phyloP scores from a whole-genome alignment of 73 alveolate species.

The Blepharisma stoltei region DNA sequence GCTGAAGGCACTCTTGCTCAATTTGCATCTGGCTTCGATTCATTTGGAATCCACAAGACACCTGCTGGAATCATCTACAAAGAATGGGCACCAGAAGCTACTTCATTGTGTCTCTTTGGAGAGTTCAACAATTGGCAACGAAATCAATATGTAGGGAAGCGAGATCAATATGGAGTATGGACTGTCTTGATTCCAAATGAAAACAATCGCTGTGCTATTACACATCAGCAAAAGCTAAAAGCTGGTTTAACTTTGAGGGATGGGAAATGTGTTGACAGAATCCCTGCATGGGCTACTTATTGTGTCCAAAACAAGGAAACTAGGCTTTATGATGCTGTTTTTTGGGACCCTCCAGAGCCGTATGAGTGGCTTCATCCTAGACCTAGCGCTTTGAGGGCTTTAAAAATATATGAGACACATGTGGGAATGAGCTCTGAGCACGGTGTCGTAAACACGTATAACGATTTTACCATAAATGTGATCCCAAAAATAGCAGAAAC shows the following conservation, averaged over 20 bases:
- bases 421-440: slow-evolving; percentile 96
- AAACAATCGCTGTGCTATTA: slow-evolving; percentile 32
- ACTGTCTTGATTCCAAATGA: slow-evolving; percentile 30
- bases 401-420: slow-evolving; percentile 94
- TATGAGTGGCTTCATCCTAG: slow-evolving; percentile 71
- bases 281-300: slow-evolving; percentile 63
- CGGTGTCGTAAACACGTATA: slow-evolving; percentile 83
- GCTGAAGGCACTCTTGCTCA: neutral
- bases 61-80: neutral
- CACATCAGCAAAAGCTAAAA: slow-evolving; percentile 46
- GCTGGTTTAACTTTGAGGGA: slow-evolving; percentile 41
- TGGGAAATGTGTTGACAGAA: slow-evolving; percentile 45
- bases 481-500: slow-evolving; percentile 85
- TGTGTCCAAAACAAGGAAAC: neutral
- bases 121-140: slow-evolving; percentile 67
- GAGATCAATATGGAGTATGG: slow-evolving; percentile 58
- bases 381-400: slow-evolving; percentile 72
- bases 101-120: slow-evolving; percentile 32
- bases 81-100: slow-evolving; percentile 30
- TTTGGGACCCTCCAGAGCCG: slow-evolving; percentile 24
- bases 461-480: slow-evolving; percentile 86
- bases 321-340: neutral
- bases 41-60: slow-evolving; percentile 1
- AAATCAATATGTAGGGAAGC: slow-evolving; percentile 35
- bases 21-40: slow-evolving; percentile 12